Evolutionary conservation across 208 protist genomes (phyloP), one percentile per base, ranked within the genome.

Genomic region (Trypanosoma avium): DNA sequence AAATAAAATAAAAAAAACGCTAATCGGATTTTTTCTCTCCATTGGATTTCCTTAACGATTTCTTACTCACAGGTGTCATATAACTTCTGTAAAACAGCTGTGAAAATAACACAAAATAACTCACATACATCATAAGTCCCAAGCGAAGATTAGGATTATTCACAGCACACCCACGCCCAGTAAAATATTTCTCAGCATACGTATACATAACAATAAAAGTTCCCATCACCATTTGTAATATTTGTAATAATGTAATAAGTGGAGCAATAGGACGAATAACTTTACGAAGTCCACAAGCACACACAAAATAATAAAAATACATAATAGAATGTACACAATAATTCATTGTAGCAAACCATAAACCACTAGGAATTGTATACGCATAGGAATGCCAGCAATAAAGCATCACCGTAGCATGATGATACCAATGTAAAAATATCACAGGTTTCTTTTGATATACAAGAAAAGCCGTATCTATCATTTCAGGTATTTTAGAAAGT

Each of bases 211-310:
- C n/a, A n/a, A n/a, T n/a, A n/a, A n/a, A n/a, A n/a, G n/a, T 86
- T 27, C 93, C 94, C 4, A 93, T 73, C 10, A 97, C 85, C 94
- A 98, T 98, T 74, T 98, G 96, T 15, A 84, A 53, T 19, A 97
- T 89, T 72, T 97, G 92, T 52, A 94, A 61, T 26, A 69, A 71
- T 17, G 92, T 97, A 63, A 97, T 93, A 53, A 91, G 19, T 6
- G 86, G 79, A 0, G 92, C 88, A 54, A 95, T 66, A 32, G 76
- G 73, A 53, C 88, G 82, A 38, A 91, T 70, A n/a, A 74, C 59
- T 21, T 75, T 54, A 70, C 80, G 76, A 47, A 75, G 58, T 8
- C 85, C 84, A 30, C 71, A 77, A 0, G 81, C 73, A 59, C 80
- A 85, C 55, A 96, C 47, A 13, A 86, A 83, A 69, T 96, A 98